Base-by-base conservation (phyloP, 805 yeast species). In the Metschnikowia koreensis region DNA sequence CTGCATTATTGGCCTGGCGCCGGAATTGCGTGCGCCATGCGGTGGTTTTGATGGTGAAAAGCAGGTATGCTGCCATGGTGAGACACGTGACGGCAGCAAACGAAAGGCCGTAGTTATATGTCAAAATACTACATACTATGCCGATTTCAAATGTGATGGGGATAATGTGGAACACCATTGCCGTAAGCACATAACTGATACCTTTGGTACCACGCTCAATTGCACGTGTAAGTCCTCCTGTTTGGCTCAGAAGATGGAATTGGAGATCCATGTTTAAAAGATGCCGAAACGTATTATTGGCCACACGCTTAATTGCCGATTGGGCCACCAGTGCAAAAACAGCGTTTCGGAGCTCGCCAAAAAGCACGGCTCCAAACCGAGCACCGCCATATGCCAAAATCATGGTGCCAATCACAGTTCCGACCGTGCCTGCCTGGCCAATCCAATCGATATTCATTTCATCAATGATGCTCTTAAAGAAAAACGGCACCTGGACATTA, bases 131-230 rank as follows among this genome's bases (percentile, higher is more conserved):
- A 66, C 97, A 89, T 11, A 94, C 99, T 50, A 94, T 86, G 2
- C 88, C 80, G 48, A 94, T 94, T 67, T 94, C 99, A 65, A 94
- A 87, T 3, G 96, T 79, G 39, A 93, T 87, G 8, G 99, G 99
- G 34, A 93, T 75, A 37, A 94, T 92, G 66, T 94, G 98, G 74
- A 94, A 93, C n/a, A 94, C 97, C 96, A 93, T 89, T 2, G 98
- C 97, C 37, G 89, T 83, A 44, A 94, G 74, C 6, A 94, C 97
- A 61, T 88, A 92, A 11, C 96, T 86, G 48, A 94, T 93, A 73
- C 99, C 99, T 62, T 94, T 93, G 1, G 98, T 93, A 67, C 99
- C 99, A 57, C 99, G 77, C 63, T 94, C 99, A 62, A 94, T 94
- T 1, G 98, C 98, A 55, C 99, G 77, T 0, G 97, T 93, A 34